Evolutionary conservation across 768 basidiomycete species (phyloP), one percentile per base, ranked within the genome.

Genomic region (Amanita pallidorosea): DNA sequence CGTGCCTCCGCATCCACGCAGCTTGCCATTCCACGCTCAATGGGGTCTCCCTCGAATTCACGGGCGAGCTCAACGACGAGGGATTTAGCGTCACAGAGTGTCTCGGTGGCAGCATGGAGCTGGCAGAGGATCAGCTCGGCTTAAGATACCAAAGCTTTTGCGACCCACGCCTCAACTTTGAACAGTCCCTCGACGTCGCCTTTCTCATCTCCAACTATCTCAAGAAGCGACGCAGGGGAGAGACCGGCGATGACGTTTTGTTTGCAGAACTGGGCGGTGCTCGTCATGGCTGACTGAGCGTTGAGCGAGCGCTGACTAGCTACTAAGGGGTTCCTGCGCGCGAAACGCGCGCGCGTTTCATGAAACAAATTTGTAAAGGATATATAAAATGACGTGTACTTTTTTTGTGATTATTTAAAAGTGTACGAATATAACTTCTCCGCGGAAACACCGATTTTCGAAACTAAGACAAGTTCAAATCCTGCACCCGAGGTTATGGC

Each of bases 81-180:
- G 92, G 95, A 5, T 90, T 85, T 66, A 88, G 88, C 55, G 96
- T 99, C 38, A 99, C 96, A 0, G 96, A 98, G 65, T 97, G 94
- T 61, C 71, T 94, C 8, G 96, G 96, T 4, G 96, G 95, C 1
- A 95, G 90, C 56, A 98, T 97, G 94, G 85, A 89, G 61, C 70
- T 97, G 34, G 77, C 74, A 42, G 95, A 97, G 63, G 87, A 93
- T 56, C 75, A 96, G 63, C 74, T 99, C 13, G 85, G 80, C n/a
- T 68, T 94, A 64, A 74, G 94, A 56, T 99, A 98, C 63, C 85
- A 95, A 70, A 83, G 87, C 1, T 95, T 95, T 69, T 97, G 95
- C 61, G 94, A 97, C 69, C 95, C 93, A 2, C 70, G 94, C 41
- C 68, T 97, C 55, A 95, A 96, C 64, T 92, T 92, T 57, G 93